Conservation (phyloP, 176 grass and related monocot genomes). For the Triticum dicoccoides region DNA sequence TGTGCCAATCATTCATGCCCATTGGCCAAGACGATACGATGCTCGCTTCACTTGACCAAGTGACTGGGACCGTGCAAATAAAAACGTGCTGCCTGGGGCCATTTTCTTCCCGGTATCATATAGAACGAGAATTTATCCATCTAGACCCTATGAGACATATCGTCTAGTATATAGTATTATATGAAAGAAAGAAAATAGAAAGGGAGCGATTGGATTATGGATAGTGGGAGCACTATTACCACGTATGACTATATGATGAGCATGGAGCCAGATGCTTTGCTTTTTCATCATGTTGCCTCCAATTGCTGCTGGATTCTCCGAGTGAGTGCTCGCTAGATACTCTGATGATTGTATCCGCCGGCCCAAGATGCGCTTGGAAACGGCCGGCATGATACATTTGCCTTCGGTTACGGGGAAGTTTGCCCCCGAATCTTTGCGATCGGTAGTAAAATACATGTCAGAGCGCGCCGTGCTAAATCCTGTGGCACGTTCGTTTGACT, state of each 20-base stretch:
- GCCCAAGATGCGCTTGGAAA: background rate
- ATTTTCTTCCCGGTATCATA: background rate
- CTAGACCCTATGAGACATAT: background rate
- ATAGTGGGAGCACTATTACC: background rate
- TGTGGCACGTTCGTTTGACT: background rate
- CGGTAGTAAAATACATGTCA: background rate
- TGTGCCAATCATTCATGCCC: background rate
- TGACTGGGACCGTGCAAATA: background rate
- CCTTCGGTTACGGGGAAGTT: slow-evolving; percentile 16
- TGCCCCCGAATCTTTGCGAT: slow-evolving; percentile 13
- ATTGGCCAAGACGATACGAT: background rate
- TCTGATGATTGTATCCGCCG: background rate
- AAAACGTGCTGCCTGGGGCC: background rate
- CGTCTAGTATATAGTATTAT: no score
- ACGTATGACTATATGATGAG: background rate
- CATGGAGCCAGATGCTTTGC: no score
- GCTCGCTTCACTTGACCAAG: background rate
- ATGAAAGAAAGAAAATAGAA: no score
- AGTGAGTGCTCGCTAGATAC: background rate
- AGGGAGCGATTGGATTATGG: background rate
- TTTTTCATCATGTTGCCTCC: background rate
- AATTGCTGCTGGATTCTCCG: background rate
- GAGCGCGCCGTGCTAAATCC: background rate
- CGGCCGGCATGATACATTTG: background rate
- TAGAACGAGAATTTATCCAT: background rate